Base-by-base conservation (phyloP, 75 land plant species). In the Pinus tabuliformis region DNA sequence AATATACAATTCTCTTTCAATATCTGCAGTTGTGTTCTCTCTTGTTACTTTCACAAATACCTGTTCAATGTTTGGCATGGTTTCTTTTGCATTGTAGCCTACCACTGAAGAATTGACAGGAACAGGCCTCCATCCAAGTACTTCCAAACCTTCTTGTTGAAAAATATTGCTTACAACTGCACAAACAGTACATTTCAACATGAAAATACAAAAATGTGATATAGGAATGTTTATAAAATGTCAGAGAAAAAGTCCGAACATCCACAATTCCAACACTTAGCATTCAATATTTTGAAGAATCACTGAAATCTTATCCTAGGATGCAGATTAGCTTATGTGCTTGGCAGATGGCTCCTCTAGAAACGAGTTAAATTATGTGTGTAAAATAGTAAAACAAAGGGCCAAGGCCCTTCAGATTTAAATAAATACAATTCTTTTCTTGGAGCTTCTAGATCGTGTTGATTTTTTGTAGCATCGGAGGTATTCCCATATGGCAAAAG, bases 1-100 rank as follows among this genome's bases (percentile, higher is more conserved):
- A 20, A 97, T 92, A 75, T 94, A 97, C 56, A 97, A 78, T 83
- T 97, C 99, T 68, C 99, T 88, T 80, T 97, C 99, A 80, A 97
- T 91, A 60, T 97, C 99, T 68, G 88, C 98, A 22, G 79, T 59
- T 33, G 82, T 87, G 18, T 90, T 92, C 78, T 97, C 99, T 60
- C 86, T 85, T 7, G 83, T 57, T 36, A 95, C 84, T 82, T 86
- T 89, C 37, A 97, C 98, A 81, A 97, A 90, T 21, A 97, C 88
- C 86, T 97, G 99, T 61, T 95, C 84, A 58, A 97, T 89, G 63
- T 82, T 89, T 42, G 99, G 99, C 88, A 97, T 80, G 54, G 99
- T 84, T 83, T 85, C 88, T 81, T 87, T 97, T 56, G 99, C 98
- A 81, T 89, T 86, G 68, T 76, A 80, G 37, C 99, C 99, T 66